Base-by-base conservation (phyloP, 78 protist species). In the Neovahlkampfia damariscottae region DNA sequence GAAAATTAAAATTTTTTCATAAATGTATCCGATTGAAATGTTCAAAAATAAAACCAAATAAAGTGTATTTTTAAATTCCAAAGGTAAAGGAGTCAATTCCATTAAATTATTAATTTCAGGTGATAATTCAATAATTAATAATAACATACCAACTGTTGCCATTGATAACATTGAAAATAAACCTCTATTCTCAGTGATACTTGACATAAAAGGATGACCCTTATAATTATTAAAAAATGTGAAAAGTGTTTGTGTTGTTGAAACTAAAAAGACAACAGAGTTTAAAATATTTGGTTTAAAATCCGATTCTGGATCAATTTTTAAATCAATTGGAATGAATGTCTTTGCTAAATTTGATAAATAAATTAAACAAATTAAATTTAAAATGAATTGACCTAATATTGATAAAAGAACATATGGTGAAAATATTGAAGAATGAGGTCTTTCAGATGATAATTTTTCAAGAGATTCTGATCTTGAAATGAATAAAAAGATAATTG, bases 141-240 rank as follows among this genome's bases (percentile, higher is more conserved):
- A n/a, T n/a, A n/a, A n/a, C n/a, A n/a, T n/a, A n/a, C n/a, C 62
- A 50, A 19, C 62, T 19, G 62, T 19, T 19, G 19, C 62, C 19
- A 19, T 19, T 19, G 34, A n/a, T 19, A 50, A 50, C 19, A 50
- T 19, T n/a, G 19, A 19, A 19, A 50, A 50, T 19, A 50, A 50
- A 50, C 62, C 62, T 50, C 5, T 36, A 70, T 74, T 80, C 69
- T 70, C 8, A 19, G 3, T 3, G 32, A 80, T 38, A 37, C 40
- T 4, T 5, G 27, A 2, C 83, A 76, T 80, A 79, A 68, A 78
- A 1, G 86, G 88, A 1, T 67, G 39, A 4, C 87, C 95, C 67
- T 78, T 81, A 85, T 93, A 92, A 40, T 95, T 95, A 72, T 87
- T 82, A 29, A 87, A 92, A 75, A 93, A 95, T 10, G 93, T 93